Evolutionary conservation across 148 eudicot genomes (phyloP), one percentile per base, ranked within the genome.

Genomic region (Nyssa sinensis): DNA sequence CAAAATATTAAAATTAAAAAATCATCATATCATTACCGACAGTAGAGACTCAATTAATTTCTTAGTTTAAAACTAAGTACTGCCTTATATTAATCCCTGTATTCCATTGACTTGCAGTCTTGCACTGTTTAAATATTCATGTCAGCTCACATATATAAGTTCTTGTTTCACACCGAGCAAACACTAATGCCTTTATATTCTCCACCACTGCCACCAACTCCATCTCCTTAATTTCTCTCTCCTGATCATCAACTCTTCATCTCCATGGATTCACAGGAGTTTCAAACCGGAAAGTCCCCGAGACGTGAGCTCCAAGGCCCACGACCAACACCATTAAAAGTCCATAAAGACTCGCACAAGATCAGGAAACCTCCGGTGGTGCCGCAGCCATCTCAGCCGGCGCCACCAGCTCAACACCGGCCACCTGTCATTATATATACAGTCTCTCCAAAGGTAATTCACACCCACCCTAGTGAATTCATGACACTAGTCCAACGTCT

Each of bases 371-470:
- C 84, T 1, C 86, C 86, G 4, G 49, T 82, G 21, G 82, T 68
- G 6, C 77, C 75, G 16, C 51, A 44, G 0, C 74, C 41, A 47
- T 12, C n/a, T 28, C 39, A 8, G 29, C 29, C 24, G 14, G 82
- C 82, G 29, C 29, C 24, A 21, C 84, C 82, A 4, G 32, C 65
- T 2, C 32, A 5, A 17, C 72, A 44, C 13, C 79, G 75, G 19
- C 79, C 75, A 23, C 88, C 88, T 13, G 83, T 85, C 33, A 79
- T 85, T 27, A 85, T 82, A n/a, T 85, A 85, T 66, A 77, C 81
- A 23, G 88, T 85, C 44, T 85, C 88, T 10, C 88, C 88, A 16
- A 82, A 82, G 76, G 84, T 85, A n/a, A 85, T 85, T 62, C 88
- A 85, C 75, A 72, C 84, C 11, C 70, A 78, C 78, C 88, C 88